Evolutionary conservation across 129 eudicot genomes (phyloP).

Genomic region (Artemisia tridentata): DNA sequence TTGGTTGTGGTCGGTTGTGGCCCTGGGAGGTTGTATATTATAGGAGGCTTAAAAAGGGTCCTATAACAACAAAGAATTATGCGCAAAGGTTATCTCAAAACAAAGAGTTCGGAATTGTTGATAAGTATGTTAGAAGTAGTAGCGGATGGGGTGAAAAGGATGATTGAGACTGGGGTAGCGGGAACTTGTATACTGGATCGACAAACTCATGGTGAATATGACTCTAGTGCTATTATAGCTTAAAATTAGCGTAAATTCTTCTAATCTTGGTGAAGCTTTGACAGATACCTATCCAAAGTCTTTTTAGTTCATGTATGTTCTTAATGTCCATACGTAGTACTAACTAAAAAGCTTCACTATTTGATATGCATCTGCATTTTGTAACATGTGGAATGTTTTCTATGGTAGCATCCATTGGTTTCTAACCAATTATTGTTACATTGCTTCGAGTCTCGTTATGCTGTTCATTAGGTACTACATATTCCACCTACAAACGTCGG

Average conservation of each 20-base stretch:
- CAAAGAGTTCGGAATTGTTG: not conserved
- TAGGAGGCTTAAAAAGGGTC: constrained; percentile 2
- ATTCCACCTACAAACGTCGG: too few relatives aligned
- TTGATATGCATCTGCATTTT: not conserved
- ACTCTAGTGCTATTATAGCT: too few relatives aligned
- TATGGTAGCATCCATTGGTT: not conserved
- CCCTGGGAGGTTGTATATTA: not conserved
- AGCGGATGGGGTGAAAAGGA: constrained; percentile 3
- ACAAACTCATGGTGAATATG: not conserved
- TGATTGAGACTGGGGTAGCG: not conserved
- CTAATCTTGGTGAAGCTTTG: not conserved
- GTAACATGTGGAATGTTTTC: not conserved
- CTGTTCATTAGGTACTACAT: too few relatives aligned
- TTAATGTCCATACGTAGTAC: not conserved
- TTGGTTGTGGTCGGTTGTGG: constrained; percentile 1
- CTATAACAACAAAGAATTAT: not conserved
- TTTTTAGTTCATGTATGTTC: not conserved
- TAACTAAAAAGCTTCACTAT: not conserved
- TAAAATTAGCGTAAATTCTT: too few relatives aligned
- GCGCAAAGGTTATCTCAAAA: not conserved
- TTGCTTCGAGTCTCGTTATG: too few relatives aligned
- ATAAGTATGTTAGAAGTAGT: not conserved
- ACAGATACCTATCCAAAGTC: not conserved
- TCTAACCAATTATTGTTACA: not conserved
- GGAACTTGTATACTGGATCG: not conserved